Percentiles rank a stretch among this genome's conserved stretches.
phyloP scores from a whole-genome alignment of 169 alveolate genomes.

The Prorocentrum cordatum region DNA sequence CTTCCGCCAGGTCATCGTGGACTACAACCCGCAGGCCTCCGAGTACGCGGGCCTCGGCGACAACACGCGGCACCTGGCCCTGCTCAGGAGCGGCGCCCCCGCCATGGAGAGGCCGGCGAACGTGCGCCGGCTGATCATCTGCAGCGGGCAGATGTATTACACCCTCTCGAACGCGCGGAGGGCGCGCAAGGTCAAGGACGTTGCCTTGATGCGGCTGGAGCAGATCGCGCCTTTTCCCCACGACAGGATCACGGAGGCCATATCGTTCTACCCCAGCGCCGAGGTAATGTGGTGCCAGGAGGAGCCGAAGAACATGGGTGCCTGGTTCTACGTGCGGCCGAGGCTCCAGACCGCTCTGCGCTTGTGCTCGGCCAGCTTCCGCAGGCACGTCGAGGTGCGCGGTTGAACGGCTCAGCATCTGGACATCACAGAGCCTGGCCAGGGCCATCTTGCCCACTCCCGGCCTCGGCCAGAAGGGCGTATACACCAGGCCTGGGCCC shows the following conservation, averaged over 20 bases:
- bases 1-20: conserved; percentile 4
- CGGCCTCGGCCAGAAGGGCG: too few relatives aligned
- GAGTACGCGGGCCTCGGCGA: background rate
- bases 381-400: too few relatives aligned
- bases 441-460: too few relatives aligned
- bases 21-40: background rate
- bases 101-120: background rate
- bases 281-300: conserved; percentile 72
- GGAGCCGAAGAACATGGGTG: conserved; percentile 87
- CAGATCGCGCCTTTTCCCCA: conserved; percentile 17
- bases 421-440: too few relatives aligned
- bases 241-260: conserved; percentile 2
- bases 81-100: background rate
- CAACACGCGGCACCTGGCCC: conserved; percentile 1
- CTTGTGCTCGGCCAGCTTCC: too few relatives aligned
- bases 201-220: background rate
- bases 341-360: conserved; percentile 72
- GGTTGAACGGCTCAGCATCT: too few relatives aligned
- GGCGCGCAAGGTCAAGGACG: conserved; percentile 5
- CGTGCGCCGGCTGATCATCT: conserved; percentile 81
- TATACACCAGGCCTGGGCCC: too few relatives aligned
- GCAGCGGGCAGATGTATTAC: conserved; percentile 89
- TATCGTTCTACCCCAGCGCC: background rate
- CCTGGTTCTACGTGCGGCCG: conserved; percentile 69
- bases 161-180: conserved; percentile 73